Evolutionary conservation across 1,284 basidiomycete genomes (phyloP).

Genomic region (Ceratobasidium sp.): DNA sequence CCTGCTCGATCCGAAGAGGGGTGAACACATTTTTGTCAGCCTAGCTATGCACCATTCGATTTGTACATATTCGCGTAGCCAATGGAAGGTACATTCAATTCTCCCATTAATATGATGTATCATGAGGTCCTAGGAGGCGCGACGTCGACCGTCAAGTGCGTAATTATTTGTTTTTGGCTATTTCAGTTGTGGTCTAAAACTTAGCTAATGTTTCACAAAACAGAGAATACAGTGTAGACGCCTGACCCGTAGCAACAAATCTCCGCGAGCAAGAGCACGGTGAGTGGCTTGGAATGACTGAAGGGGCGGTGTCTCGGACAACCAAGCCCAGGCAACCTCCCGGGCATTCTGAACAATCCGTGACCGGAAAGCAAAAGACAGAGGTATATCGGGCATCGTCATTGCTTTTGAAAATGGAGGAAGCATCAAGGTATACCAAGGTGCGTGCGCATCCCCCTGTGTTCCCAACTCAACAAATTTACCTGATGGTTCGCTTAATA

Average conservation of each 20-base stretch:
- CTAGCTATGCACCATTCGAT: not conserved
- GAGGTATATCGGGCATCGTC: not conserved
- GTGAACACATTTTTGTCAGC: not conserved
- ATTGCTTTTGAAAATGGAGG: not conserved
- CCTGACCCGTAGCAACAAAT: too few relatives aligned
- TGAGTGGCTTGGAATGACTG: too few relatives aligned
- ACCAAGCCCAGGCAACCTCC: too few relatives aligned
- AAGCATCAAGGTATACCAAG: not conserved
- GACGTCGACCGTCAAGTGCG: too few relatives aligned
- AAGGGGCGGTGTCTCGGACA: too few relatives aligned
- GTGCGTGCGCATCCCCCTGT: not conserved
- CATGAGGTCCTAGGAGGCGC: too few relatives aligned
- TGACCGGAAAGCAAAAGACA: not conserved
- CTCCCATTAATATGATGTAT: not conserved
- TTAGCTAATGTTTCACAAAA: too few relatives aligned
- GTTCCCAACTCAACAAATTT: too few relatives aligned
- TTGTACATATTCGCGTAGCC: not conserved
- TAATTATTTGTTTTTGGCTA: too few relatives aligned
- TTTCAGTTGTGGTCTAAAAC: not conserved
- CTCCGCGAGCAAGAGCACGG: too few relatives aligned
- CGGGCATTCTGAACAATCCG: not conserved
- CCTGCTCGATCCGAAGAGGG: conserved; percentile 12
- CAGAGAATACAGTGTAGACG: too few relatives aligned
- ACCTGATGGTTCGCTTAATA: too few relatives aligned
- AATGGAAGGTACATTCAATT: not conserved